Percentiles rank a stretch among this genome's conserved stretches.
Evolutionary conservation across 1,284 basidiomycete genomes (phyloP).

Genomic region (Porodaedalea pini): DNA sequence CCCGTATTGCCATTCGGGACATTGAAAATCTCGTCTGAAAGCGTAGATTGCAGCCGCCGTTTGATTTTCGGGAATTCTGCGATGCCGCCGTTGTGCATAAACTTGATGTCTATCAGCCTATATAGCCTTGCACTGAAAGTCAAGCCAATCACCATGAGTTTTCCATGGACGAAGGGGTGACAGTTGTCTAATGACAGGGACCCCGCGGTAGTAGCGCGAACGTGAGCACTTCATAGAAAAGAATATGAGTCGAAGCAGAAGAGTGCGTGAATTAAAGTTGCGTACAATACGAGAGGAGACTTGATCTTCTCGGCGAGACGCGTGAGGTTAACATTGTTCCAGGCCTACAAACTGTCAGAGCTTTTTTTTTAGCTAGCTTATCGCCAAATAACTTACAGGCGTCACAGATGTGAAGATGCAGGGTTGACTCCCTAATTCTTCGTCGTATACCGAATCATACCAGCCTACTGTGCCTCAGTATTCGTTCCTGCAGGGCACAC

Average conservation of each 20-base stretch:
- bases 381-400: conserved; percentile 51
- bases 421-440: conserved; percentile 79
- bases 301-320: conserved; percentile 93
- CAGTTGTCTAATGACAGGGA: conserved; percentile 91
- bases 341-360: conserved; percentile 55
- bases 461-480: conserved; percentile 50
- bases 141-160: conserved; percentile 68
- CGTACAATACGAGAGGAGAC: conserved; percentile 88
- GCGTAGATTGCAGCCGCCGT: conserved; percentile 66
- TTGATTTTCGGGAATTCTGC: conserved; percentile 81
- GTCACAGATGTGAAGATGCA: conserved; percentile 98
- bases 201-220: conserved; percentile 84
- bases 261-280: conserved; percentile 1
- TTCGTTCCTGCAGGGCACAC: background rate
- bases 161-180: conserved; percentile 85
- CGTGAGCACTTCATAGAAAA: conserved; percentile 64
- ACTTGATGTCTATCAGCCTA: conserved; percentile 43
- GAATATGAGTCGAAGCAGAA: background rate
- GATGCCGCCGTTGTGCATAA: conserved; percentile 94
- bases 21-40: conserved; percentile 83
- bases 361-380: conserved; percentile 13
- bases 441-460: conserved; percentile 79
- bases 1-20: conserved; percentile 91
- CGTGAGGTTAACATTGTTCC: conserved; percentile 90
- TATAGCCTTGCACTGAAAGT: background rate